Conservation (phyloP, 352 stramenopile genomes). For the Pythium aristosporum region DNA sequence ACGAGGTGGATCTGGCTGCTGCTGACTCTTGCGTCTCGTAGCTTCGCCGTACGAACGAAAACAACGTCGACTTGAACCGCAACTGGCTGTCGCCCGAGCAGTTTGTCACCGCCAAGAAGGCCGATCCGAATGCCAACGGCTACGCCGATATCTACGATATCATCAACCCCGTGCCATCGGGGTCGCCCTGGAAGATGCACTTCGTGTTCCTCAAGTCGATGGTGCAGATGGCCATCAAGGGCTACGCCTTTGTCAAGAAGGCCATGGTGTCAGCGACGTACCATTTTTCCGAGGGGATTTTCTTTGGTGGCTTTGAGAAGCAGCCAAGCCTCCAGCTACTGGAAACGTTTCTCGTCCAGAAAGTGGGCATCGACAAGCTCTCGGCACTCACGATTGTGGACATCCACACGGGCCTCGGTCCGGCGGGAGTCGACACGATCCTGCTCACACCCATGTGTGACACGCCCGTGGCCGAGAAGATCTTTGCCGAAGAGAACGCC, state of each 20-base stretch:
- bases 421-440: constrained; percentile 47
- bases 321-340: constrained; percentile 72
- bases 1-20: too few relatives aligned
- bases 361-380: constrained; percentile 42
- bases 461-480: constrained; percentile 5
- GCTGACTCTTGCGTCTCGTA: background rate
- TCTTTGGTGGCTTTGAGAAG: constrained; percentile 82
- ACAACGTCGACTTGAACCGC: constrained; percentile 95
- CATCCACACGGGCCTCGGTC: constrained; percentile 92
- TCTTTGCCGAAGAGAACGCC: constrained; percentile 20
- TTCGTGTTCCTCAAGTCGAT: constrained; percentile 29
- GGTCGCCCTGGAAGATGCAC: constrained; percentile 18
- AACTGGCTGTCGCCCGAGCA: constrained; percentile 78
- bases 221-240: constrained; percentile 36
- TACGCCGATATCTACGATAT: constrained; percentile 79
- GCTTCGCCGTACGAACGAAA: constrained; percentile 89
- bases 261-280: constrained; percentile 92
- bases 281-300: constrained; percentile 67
- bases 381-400: constrained; percentile 79
- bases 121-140: constrained; percentile 73
- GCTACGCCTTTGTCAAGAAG: constrained; percentile 64
- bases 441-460: constrained; percentile 33
- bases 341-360: constrained; percentile 54
- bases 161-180: constrained; percentile 51
- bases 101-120: constrained; percentile 42